Percentiles rank a stretch among this genome's conserved stretches.
Conservation (phyloP, 1,139 yeast genomes). For the Zhuliangozyma blackwelliae region DNA sequence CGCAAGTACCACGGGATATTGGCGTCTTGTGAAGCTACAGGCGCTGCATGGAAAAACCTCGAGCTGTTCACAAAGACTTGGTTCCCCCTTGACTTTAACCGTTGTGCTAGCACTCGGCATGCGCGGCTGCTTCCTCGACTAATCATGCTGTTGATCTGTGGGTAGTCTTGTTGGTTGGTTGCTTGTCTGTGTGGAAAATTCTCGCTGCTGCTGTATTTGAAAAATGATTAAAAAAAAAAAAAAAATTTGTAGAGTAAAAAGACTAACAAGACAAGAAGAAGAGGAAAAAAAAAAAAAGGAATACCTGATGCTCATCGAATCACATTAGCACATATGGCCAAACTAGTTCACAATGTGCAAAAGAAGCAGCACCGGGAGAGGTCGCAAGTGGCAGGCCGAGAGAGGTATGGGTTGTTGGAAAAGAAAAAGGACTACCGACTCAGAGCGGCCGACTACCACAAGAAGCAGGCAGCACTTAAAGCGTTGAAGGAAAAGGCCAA, state of each 20-base stretch:
- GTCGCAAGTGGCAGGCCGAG: conserved; percentile 73
- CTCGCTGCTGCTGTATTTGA: no score
- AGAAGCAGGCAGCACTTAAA: conserved; percentile 81
- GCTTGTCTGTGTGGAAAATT: neutral
- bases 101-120: no score
- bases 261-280: no score
- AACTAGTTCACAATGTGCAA: conserved; percentile 81
- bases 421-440: conserved; percentile 92
- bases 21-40: neutral
- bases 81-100: no score
- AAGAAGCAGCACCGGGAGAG: conserved; percentile 95
- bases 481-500: conserved; percentile 68
- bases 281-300: conserved; percentile 1
- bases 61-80: neutral
- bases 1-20: conserved; percentile 62
- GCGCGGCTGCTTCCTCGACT: no score
- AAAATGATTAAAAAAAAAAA: no score
- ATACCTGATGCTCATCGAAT: conserved; percentile 6
- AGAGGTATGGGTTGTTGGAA: conserved; percentile 78
- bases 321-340: conserved; percentile 50
- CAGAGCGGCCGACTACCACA: conserved; percentile 85
- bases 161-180: no score
- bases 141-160: no score
- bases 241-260: no score
- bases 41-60: neutral